Evolutionary conservation across 1,284 basidiomycete genomes (phyloP).

Genomic region (Grifola frondosa): DNA sequence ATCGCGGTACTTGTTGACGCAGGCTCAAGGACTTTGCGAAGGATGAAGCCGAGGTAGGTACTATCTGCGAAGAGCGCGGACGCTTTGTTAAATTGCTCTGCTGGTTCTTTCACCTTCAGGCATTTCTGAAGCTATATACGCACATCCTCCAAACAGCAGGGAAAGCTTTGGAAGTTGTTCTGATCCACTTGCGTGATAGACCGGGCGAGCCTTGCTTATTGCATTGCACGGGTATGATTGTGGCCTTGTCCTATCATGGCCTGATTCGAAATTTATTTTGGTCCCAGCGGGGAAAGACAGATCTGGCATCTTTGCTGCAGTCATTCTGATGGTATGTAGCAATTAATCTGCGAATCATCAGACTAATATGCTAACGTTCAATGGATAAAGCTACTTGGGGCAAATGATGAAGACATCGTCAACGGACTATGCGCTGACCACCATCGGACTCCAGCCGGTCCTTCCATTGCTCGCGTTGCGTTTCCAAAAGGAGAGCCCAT

Average conservation of each 20-base stretch:
- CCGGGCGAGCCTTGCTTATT: slow-evolving; percentile 41
- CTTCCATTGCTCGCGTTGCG: slow-evolving; percentile 34
- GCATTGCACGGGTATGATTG: slow-evolving; percentile 42
- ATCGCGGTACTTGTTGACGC: too few species aligned
- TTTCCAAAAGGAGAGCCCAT: slow-evolving; percentile 33
- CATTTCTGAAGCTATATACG: slow-evolving; percentile 35
- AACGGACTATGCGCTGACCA: slow-evolving; percentile 42
- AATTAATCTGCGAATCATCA: not conserved
- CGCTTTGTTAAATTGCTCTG: not conserved
- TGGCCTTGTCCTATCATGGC: not conserved
- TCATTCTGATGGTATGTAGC: slow-evolving; percentile 32
- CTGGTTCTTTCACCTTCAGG: slow-evolving; percentile 22
- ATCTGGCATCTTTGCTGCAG: slow-evolving; percentile 40
- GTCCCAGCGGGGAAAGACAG: slow-evolving; percentile 45
- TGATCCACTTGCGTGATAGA: slow-evolving; percentile 39
- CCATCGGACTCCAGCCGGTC: slow-evolving; percentile 38
- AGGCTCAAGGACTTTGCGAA: slow-evolving; percentile 30
- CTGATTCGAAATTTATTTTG: slow-evolving; percentile 9
- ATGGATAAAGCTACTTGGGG: slow-evolving; percentile 38
- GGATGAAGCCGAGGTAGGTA: slow-evolving; percentile 31
- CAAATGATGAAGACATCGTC: slow-evolving; percentile 39
- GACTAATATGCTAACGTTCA: not conserved
- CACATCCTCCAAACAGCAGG: slow-evolving; percentile 35
- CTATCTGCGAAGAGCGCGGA: not conserved
- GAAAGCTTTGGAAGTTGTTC: slow-evolving; percentile 33